Base-by-base conservation (phyloP, 108 stramenopile species). In the Discostella pseudostelligera region DNA sequence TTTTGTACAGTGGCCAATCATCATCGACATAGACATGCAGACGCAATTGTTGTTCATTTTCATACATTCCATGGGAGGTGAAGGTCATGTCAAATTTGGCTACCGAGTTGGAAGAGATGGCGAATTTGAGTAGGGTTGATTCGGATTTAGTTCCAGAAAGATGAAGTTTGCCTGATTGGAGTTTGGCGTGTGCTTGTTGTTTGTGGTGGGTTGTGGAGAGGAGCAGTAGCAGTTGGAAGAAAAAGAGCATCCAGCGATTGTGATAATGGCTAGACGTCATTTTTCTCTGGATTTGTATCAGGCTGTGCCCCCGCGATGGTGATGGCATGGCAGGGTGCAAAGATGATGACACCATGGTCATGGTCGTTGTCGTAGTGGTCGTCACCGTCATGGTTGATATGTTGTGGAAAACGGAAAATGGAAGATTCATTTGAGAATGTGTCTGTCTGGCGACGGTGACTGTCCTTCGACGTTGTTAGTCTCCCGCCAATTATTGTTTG, bases 81-180 rank as follows among this genome's bases (percentile, higher is more conserved):
- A 79, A 35, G 25, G 53, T 68, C 28, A 70, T 50, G 21, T 62
- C 74, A 8, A 76, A 56, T 13, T 65, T 59, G 62, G 58, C 74
- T 8, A 66, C 44, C 7, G 72, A 69, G 1, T 51, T 56, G 13
- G 84, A 57, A 1, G 76, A 70, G 11, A 93, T 67, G 26, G 88
- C 85, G 62, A 93, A 93, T 60, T 80, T 86, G 4, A 81, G 72
- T 25, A 93, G 71, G 14, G 84, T 80, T 48, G 79, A 59, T 62
- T 89, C 88, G 11, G 92, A 83, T 24, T 79, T 67, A 10, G 75
- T 68, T 5, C 92, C 92, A 4, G 74, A 73, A 10, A 93, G 67
- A 55, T 65, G 59, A 20, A 85, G 81, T n/a, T 72, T 63, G 21
- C 87, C 87, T 8, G 78, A 76, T 47, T 69, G 50, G 11, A 72